Base-by-base conservation (phyloP, 192 early-diverging fungal genomes). In the Coemansia furcata region DNA sequence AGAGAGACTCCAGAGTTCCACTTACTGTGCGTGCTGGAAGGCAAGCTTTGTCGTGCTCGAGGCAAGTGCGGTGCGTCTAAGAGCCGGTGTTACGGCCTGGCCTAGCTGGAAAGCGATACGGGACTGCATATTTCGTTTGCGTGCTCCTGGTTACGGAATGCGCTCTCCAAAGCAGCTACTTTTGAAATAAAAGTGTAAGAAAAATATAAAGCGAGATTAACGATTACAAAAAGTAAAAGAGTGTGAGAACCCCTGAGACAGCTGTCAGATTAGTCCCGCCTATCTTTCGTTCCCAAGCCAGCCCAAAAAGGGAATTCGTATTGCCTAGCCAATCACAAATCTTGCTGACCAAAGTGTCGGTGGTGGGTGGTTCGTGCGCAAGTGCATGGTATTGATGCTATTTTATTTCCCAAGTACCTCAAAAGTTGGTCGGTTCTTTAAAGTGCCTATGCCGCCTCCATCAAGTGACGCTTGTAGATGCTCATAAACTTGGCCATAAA, bases 401-500 rank as follows among this genome's bases (percentile, higher is more conserved):
- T n/a, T n/a, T n/a, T n/a, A n/a, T n/a, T n/a, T n/a, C n/a, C n/a
- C n/a, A 36, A 14, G 36, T 6, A 12, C 21, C 32, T 21, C 15
- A 44, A 37, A 60, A 33, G 39, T 14, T 3, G 39, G 39, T 4
- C 12, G 4, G 12, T 42, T 10, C 38, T 11, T 21, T 21, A 60
- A 36, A 26, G 35, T 21, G 35, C 23, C 29, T 54, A 73, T 21
- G 26, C 54, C 21, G 50, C 54, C 49, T 73, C 72, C 78, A 81
- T 78, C 75, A 75, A 66, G 47, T 90, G 93, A 82, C 87, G 80
- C 77, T 94, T 94, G 84, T 96, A 98, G 9, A 93, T 70, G 40
- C 89, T 89, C 95, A 99, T 98, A 60, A 96, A 87, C 69, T 89
- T 90, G 40, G 93, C 93, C 30, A 92, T 88, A 81, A 95, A 99